Evolutionary conservation across 2,329 filamentous ascomycete species (phyloP).

Genomic region (Myrmaecium sp.): DNA sequence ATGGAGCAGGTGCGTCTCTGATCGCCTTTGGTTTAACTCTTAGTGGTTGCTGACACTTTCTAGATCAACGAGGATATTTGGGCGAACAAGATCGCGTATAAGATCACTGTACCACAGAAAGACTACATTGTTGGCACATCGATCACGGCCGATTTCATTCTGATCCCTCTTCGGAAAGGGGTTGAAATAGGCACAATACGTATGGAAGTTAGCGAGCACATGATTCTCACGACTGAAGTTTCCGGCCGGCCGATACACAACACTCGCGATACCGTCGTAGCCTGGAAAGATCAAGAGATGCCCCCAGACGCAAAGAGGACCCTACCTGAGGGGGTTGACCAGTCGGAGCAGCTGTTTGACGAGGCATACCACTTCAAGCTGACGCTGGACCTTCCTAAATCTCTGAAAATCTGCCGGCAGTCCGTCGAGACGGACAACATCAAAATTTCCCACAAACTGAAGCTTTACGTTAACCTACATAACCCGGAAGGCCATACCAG

Average conservation of each 20-base stretch:
- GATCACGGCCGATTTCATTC: slow-evolving; percentile 67
- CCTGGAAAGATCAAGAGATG: slow-evolving; percentile 17
- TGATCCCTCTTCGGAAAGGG: slow-evolving; percentile 79
- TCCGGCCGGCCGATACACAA: slow-evolving; percentile 13
- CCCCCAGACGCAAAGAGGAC: slow-evolving; percentile 15
- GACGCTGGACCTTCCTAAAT: slow-evolving; percentile 57
- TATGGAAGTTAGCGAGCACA: slow-evolving; percentile 59
- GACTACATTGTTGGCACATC: slow-evolving; percentile 86
- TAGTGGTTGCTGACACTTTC: slow-evolving; percentile 3
- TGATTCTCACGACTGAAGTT: slow-evolving; percentile 22
- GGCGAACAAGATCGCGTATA: slow-evolving; percentile 96
- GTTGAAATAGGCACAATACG: slow-evolving; percentile 70
- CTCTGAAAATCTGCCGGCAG: slow-evolving; percentile 68
- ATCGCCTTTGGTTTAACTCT: neutral
- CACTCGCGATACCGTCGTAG: slow-evolving; percentile 12
- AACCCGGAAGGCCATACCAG: slow-evolving; percentile 93
- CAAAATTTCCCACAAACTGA: slow-evolving; percentile 83
- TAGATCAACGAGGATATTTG: slow-evolving; percentile 83
- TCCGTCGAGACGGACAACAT: slow-evolving; percentile 80
- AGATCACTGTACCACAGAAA: slow-evolving; percentile 82
- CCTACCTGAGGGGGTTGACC: no score
- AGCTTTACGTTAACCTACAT: slow-evolving; percentile 75
- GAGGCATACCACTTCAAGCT: slow-evolving; percentile 44
- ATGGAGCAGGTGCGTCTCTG: slow-evolving; percentile 17
- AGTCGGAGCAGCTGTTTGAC: slow-evolving; percentile 20